These are phyloP conservation scores for Botryotinia calthae DNA, from an alignment of 2,329 filamentous ascomycete genomes.

Conservation along the genomic window DNA sequence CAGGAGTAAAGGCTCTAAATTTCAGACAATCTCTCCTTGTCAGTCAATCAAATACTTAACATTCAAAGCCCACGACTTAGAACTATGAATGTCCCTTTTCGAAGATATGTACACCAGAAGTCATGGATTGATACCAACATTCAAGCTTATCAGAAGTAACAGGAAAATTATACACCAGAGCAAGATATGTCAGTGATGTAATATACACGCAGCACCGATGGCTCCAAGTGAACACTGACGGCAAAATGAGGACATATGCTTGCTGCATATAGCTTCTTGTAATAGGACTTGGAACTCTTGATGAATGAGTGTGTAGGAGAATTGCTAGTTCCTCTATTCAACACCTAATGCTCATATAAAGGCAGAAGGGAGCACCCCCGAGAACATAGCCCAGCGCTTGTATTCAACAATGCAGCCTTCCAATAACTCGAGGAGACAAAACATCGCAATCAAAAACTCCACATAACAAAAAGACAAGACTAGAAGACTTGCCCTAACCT, in stretches of 20 bases:
- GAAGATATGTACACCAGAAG: not conserved
- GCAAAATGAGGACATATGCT: not conserved
- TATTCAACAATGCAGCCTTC: no score
- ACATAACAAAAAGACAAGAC: no score
- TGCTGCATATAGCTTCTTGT: not conserved
- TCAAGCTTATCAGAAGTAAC: not conserved
- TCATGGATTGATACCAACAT: not conserved
- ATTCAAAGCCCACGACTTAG: not conserved
- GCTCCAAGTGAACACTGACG: not conserved
- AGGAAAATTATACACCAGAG: no score
- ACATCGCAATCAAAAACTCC: not conserved
- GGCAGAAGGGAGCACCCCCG: no score
- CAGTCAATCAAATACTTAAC: fast-evolving
- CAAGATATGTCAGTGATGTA: no score
- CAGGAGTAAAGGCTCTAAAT: not conserved
- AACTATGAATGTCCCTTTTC: fast-evolving
- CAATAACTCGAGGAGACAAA: not conserved
- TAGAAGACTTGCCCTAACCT: not conserved
- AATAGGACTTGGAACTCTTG: not conserved
- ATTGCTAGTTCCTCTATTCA: not conserved
- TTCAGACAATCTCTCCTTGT: fast-evolving
- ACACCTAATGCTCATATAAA: fast-evolving
- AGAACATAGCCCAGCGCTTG: not conserved
- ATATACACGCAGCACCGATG: not conserved
- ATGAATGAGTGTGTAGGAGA: not conserved